Conservation (phyloP, 768 basidiomycete species). For the Cubamyces sp. region DNA sequence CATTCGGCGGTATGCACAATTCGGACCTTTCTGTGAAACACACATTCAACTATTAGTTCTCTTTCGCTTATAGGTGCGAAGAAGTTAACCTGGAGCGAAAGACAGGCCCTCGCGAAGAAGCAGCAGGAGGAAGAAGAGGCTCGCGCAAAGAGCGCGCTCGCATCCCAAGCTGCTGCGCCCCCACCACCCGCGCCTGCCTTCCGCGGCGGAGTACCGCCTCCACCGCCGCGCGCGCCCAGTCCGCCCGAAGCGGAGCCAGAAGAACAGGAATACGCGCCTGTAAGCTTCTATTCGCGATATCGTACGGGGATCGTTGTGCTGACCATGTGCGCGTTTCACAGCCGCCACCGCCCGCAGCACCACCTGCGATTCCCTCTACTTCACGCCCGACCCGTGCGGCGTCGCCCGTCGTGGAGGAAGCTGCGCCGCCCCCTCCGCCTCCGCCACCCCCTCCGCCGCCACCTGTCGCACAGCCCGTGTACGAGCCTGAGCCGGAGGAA, state of each 20-base stretch:
- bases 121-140: constrained; percentile 80
- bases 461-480: constrained; percentile 39
- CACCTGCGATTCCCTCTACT: constrained; percentile 15
- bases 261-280: constrained; percentile 31
- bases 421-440: constrained; percentile 39
- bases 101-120: constrained; percentile 90
- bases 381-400: constrained; percentile 19
- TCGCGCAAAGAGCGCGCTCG: constrained; percentile 55
- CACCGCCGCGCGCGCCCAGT: constrained; percentile 16
- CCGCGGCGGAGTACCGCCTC: constrained; percentile 18
- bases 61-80: constrained; percentile 46
- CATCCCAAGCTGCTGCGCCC: constrained; percentile 41
- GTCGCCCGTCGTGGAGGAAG: constrained; percentile 30
- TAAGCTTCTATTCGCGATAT: background rate
- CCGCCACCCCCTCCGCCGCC: constrained; percentile 41
- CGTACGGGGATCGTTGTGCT: background rate
- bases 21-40: background rate
- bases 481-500: constrained; percentile 39
- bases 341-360: constrained; percentile 29
- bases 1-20: constrained; percentile 2
- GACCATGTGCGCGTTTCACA: background rate
- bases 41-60: background rate
- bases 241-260: constrained; percentile 31
- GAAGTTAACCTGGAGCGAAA: constrained; percentile 93
- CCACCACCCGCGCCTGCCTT: constrained; percentile 33